Percentiles rank a stretch among this genome's conserved stretches.
Evolutionary conservation across 108 stramenopile genomes (phyloP).

Genomic region (Cylindrotheca closterium): DNA sequence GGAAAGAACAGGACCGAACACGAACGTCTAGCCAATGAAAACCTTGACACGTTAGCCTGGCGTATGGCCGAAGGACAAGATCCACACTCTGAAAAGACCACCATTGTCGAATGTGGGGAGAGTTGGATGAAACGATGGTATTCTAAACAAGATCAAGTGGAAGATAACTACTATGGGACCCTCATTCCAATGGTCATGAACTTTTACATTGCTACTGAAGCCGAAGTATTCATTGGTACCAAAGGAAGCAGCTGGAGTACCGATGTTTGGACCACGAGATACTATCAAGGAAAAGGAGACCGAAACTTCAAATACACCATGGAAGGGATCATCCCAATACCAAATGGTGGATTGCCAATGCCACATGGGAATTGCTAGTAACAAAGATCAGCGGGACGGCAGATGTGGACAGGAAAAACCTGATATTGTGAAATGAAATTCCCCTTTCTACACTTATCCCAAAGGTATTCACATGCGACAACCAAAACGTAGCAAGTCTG

Average conservation of each 20-base stretch:
- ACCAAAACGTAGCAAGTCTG: no score
- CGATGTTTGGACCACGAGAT: slow-evolving; percentile 70
- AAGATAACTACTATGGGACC: slow-evolving; percentile 29
- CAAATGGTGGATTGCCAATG: slow-evolving; percentile 43
- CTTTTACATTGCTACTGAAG: slow-evolving; percentile 60
- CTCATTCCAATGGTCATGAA: slow-evolving; percentile 63
- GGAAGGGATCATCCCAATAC: slow-evolving; percentile 22
- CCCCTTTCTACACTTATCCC: no score
- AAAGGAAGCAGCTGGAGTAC: slow-evolving; percentile 55
- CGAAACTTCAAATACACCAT: slow-evolving; percentile 44
- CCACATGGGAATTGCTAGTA: slow-evolving; percentile 38
- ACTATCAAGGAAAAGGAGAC: slow-evolving; percentile 48
- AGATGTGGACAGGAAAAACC: no score
- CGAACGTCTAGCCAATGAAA: slow-evolving; percentile 29
- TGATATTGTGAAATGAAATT: no score
- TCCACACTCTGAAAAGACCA: no score
- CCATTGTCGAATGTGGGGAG: slow-evolving; percentile 62
- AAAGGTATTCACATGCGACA: no score
- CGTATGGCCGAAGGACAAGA: no score
- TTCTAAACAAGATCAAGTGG: slow-evolving; percentile 12
- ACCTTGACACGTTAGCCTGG: slow-evolving; percentile 26
- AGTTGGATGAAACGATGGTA: slow-evolving; percentile 32
- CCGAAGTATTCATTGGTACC: slow-evolving; percentile 68
- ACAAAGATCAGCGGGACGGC: no score
- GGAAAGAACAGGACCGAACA: not conserved